Conservation (phyloP, 202 grass and related monocot species). For the Zizania palustris region DNA sequence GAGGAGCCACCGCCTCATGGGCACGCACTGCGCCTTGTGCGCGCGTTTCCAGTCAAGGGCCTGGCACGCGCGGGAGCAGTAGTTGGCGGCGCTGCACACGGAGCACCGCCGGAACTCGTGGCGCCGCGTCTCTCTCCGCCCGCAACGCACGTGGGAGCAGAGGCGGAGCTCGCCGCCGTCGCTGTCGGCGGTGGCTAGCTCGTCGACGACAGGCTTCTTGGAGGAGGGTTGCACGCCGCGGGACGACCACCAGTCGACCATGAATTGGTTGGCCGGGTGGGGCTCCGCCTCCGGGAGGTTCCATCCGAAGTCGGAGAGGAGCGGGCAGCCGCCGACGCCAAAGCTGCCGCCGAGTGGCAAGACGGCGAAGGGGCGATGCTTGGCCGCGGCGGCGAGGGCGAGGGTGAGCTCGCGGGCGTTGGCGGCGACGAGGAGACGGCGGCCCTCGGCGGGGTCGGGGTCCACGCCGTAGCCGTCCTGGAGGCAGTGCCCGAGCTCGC, state of each 20-base stretch:
- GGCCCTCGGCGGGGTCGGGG: conserved; percentile 59
- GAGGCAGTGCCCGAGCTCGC: conserved; percentile 92
- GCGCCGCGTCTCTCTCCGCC: conserved; percentile 76
- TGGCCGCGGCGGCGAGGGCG: conserved; percentile 35
- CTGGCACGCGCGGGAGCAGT: conserved; percentile 99
- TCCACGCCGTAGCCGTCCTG: conserved; percentile 94
- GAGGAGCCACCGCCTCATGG: conserved; percentile 53
- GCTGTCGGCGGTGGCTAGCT: not conserved
- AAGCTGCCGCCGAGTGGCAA: not conserved
- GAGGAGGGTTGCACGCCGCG: not conserved
- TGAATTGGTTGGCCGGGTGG: conserved; percentile 76
- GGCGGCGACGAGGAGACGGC: conserved; percentile 71
- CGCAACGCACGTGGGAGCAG: conserved; percentile 77
- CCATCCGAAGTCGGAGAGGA: conserved; percentile 54
- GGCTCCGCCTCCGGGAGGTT: conserved; percentile 59
- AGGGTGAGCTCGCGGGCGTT: conserved; percentile 68
- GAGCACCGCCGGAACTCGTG: conserved; percentile 98
- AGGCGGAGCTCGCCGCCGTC: conserved; percentile 46
- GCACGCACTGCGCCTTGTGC: conserved; percentile 68
- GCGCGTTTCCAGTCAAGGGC: conserved; percentile 85
- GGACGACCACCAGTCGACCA: conserved; percentile 67
- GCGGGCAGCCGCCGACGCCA: conserved; percentile 22
- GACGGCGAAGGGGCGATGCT: not conserved
- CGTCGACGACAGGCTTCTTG: not conserved
- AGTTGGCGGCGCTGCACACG: conserved; percentile 85